Base-by-base conservation (phyloP, 2,329 filamentous ascomycete genomes). In the Alternaria rosae region DNA sequence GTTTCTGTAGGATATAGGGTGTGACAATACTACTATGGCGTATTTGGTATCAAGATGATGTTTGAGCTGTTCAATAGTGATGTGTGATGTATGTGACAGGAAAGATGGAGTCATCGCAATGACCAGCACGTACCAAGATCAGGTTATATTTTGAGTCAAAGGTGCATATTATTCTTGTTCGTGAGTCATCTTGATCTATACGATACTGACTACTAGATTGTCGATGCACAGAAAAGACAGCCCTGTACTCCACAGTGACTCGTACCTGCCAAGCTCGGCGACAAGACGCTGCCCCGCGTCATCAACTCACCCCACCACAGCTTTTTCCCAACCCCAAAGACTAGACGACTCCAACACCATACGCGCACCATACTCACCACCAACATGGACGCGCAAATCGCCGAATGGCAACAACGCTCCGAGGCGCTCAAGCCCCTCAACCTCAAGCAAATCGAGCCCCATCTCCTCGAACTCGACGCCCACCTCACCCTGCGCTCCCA, bases 401-500 rank as follows among this genome's bases (percentile, higher is more conserved):
- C 84, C 59, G 85, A 88, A 71, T 89, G 87, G 87, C 77, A 88
- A 64, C 79, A 81, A 41, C 84, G 87, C 60, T 79, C 86, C 35
- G 79, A 84, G 48, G 79, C 81, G 17, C 79, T 88, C 58, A 82
- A 84, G 64, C 79, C 84, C 41, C 81, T 87, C 56, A 92, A 97
- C 80, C 95, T 96, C 83, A 96, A 95, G 82, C 84, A 90, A 61
- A 89, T 94, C 68, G 92, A 95, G 76, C 86, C 88, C 25, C 85
- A 89, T 61, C 86, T 97, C 57, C 85, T 87, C 71, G 89, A 91
- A 70, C 88, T 97, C 65, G 93, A 97, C 80, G 92, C 92, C 78
- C 91, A 97, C 82, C 87, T 98, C 63, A 92, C 90, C 5, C 88
- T 97, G 30, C 90, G 94, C 73, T 92, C 92, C 13, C 95, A 95